Conservation (phyloP, 2,329 filamentous ascomycete genomes). For the Aplosporella prunicola region DNA sequence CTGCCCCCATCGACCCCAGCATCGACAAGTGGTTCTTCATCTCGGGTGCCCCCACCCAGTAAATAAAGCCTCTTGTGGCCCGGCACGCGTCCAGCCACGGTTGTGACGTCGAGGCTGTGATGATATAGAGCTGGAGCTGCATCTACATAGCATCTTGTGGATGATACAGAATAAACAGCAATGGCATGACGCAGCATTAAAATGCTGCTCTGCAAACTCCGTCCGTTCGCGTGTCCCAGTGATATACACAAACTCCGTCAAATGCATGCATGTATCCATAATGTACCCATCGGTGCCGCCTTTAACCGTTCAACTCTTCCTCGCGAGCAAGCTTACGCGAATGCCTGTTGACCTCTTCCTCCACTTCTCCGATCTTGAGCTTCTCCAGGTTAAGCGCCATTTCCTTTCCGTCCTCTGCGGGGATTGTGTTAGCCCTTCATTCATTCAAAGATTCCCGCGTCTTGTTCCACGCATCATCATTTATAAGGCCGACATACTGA, state of each 20-base stretch:
- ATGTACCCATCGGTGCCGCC: too few species aligned
- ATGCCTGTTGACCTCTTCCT: conserved; percentile 84
- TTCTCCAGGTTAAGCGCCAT: conserved; percentile 73
- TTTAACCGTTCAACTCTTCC: conserved; percentile 56
- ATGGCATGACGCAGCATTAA: conserved; percentile 3
- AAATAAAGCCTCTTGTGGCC: conserved; percentile 18
- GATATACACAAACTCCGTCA: conserved; percentile 10
- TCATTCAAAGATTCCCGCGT: background rate
- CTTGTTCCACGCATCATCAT: background rate
- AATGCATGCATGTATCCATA: too few species aligned
- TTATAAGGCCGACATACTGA: conserved; percentile 51
- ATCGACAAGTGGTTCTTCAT: conserved; percentile 99
- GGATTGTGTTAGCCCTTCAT: background rate
- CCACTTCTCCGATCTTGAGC: conserved; percentile 73
- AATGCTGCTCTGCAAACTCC: background rate
- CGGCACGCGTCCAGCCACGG: too few species aligned
- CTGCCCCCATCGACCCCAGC: conserved; percentile 85
- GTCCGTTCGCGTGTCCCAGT: background rate
- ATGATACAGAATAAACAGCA: conserved; percentile 12
- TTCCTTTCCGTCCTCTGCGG: conserved; percentile 81
- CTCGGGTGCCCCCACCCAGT: conserved; percentile 69
- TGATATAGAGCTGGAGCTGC: conserved; percentile 5
- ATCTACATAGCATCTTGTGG: conserved; percentile 8
- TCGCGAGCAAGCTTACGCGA: conserved; percentile 73
- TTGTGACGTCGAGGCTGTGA: too few species aligned